Conservation (phyloP, 2,329 filamentous ascomycete genomes). For the Nannizziopsis arthrosporioides region DNA sequence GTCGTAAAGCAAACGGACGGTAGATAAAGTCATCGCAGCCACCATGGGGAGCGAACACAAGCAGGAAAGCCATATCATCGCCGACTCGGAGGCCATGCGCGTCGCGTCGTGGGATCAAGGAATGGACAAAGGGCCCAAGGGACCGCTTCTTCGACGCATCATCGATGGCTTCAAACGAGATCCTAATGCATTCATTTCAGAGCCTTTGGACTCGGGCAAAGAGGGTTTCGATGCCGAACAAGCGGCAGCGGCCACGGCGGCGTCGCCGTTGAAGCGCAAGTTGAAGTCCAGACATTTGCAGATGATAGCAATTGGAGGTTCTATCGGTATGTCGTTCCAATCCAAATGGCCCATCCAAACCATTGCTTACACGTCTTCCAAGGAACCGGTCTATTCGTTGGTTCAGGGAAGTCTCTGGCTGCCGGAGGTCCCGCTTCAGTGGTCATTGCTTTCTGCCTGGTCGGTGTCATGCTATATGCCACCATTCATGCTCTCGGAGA, state of each 20-base stretch:
- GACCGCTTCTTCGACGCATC: constrained; percentile 13
- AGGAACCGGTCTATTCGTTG: constrained; percentile 75
- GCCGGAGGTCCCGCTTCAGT: constrained; percentile 67
- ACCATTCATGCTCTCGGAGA: constrained; percentile 87
- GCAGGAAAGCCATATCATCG: constrained; percentile 8
- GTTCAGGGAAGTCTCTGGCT: constrained; percentile 59
- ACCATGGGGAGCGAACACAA: background rate
- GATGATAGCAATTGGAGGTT: constrained; percentile 19
- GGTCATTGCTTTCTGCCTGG: constrained; percentile 63
- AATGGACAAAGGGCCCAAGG: constrained; percentile 1
- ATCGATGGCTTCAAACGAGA: constrained; percentile 23
- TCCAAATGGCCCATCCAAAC: background rate
- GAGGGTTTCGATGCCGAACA: constrained; percentile 20
- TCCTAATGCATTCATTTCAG: constrained; percentile 19
- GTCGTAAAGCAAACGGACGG: background rate
- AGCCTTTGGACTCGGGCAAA: constrained; percentile 13
- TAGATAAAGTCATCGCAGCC: background rate
- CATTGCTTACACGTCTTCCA: background rate
- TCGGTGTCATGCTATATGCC: constrained; percentile 80
- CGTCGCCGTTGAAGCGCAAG: constrained; percentile 19
- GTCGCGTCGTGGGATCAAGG: constrained; percentile 8
- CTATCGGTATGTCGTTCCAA: constrained; percentile 10
- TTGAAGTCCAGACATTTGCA: constrained; percentile 22
- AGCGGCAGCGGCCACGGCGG: constrained; percentile 20
- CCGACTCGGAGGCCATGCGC: constrained; percentile 7